Evolutionary conservation across 768 basidiomycete species (phyloP).

Genomic region (Suillus bovinus): DNA sequence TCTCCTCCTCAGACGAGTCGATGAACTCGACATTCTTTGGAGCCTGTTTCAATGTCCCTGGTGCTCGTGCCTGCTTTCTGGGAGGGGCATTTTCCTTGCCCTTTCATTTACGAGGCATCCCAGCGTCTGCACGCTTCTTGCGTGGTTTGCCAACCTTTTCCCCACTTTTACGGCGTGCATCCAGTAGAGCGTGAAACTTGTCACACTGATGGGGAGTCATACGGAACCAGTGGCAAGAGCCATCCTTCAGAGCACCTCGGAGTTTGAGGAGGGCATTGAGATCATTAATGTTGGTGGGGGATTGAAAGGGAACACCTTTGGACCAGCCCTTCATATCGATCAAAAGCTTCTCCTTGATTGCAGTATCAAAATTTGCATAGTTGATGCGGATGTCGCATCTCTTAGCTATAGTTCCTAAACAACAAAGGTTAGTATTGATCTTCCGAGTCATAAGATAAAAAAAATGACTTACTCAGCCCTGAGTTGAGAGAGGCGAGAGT

Average conservation of each 20-base stretch:
- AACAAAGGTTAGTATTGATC: background rate
- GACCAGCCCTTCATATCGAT: constrained; percentile 13
- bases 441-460: background rate
- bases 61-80: too few species aligned
- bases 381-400: background rate
- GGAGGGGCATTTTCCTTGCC: too few species aligned
- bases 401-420: background rate
- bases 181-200: too few species aligned
- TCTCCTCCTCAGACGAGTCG: too few species aligned
- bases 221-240: constrained; percentile 7
- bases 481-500: background rate
- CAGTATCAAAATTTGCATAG: constrained; percentile 9
- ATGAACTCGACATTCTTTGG: too few species aligned
- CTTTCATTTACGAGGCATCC: too few species aligned
- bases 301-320: constrained; percentile 4
- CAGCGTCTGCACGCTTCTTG: too few species aligned
- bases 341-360: constrained; percentile 5
- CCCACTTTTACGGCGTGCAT: too few species aligned
- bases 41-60: too few species aligned
- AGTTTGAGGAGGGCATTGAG: constrained; percentile 1
- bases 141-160: too few species aligned
- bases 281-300: constrained; percentile 6
- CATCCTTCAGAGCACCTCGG: background rate
- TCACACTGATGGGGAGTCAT: background rate
- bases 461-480: constrained; percentile 1